Conservation (phyloP, 345 rosid genomes). For the Gossypium arboreum region DNA sequence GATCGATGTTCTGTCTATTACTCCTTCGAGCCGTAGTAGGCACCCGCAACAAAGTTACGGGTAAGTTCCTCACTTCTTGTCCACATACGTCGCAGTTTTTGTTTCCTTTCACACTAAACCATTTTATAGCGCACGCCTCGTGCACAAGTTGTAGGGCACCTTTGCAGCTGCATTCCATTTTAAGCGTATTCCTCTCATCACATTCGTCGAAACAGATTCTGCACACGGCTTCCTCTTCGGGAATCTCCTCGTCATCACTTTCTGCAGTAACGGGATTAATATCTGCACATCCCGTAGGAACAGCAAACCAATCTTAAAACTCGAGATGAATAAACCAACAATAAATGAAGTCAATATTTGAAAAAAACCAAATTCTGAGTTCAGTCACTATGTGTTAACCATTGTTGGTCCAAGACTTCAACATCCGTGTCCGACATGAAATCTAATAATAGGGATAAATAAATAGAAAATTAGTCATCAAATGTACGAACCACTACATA, state of each 20-base stretch:
- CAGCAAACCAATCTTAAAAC: not conserved
- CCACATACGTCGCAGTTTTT: slow-evolving; percentile 82
- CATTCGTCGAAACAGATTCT: slow-evolving; percentile 87
- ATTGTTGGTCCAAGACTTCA: not conserved
- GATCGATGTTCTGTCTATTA: slow-evolving; percentile 43
- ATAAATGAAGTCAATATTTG: slow-evolving; percentile 6
- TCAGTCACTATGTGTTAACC: not conserved
- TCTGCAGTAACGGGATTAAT: slow-evolving; percentile 45
- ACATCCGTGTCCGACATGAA: not conserved
- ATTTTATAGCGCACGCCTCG: slow-evolving; percentile 78
- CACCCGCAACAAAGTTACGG: slow-evolving; percentile 74
- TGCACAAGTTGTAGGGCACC: slow-evolving; percentile 88
- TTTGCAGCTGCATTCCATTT: slow-evolving; percentile 98
- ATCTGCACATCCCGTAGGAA: slow-evolving; percentile 36
- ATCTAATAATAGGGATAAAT: not conserved
- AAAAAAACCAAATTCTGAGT: not conserved
- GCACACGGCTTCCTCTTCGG: slow-evolving; percentile 96
- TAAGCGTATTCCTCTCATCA: slow-evolving; percentile 78
- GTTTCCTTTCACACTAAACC: slow-evolving; percentile 87
- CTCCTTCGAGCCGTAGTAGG: slow-evolving; percentile 44
- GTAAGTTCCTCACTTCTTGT: slow-evolving; percentile 80
- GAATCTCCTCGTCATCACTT: slow-evolving; percentile 83
- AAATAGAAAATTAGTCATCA: not conserved
- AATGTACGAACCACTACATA: slow-evolving; percentile 16
- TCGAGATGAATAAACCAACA: not conserved